Conservation (phyloP, 148 eudicot genomes). For the Vaccinium macrocarpon region DNA sequence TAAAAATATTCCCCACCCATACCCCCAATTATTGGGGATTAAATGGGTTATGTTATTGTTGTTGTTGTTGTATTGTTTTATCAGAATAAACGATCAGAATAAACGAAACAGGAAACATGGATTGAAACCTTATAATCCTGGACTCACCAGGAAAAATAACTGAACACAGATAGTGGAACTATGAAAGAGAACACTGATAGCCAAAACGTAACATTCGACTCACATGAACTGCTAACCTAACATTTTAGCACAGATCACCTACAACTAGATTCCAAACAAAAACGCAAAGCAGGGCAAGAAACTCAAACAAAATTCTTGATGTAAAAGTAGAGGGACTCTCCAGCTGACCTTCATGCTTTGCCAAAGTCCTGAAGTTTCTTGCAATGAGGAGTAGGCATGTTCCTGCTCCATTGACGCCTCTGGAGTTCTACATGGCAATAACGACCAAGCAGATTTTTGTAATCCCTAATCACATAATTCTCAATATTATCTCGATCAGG, state of each 20-base stretch:
- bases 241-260: not conserved
- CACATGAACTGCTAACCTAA: not conserved
- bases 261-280: not conserved
- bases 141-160: not conserved
- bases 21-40: too few relatives aligned
- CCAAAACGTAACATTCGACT: not conserved
- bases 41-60: too few relatives aligned
- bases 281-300: not conserved
- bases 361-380: conserved; percentile 73
- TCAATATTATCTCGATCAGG: conserved; percentile 63
- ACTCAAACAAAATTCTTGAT: not conserved
- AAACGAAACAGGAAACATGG: not conserved
- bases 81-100: not conserved
- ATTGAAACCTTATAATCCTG: not conserved
- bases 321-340: not conserved
- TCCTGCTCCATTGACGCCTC: conserved; percentile 94
- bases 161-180: not conserved
- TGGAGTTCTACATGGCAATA: conserved; percentile 93
- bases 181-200: not conserved
- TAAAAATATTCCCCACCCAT: not conserved
- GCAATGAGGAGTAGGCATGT: conserved; percentile 85
- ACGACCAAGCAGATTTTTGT: conserved; percentile 79
- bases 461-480: conserved; percentile 68
- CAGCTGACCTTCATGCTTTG: conserved; percentile 63
- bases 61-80: not conserved